A percentile compares a stretch with the other conserved stretches of the same genome.
phyloP scores from a whole-genome alignment of 176 grass and related monocot species.

The Oryza officinalis region DNA sequence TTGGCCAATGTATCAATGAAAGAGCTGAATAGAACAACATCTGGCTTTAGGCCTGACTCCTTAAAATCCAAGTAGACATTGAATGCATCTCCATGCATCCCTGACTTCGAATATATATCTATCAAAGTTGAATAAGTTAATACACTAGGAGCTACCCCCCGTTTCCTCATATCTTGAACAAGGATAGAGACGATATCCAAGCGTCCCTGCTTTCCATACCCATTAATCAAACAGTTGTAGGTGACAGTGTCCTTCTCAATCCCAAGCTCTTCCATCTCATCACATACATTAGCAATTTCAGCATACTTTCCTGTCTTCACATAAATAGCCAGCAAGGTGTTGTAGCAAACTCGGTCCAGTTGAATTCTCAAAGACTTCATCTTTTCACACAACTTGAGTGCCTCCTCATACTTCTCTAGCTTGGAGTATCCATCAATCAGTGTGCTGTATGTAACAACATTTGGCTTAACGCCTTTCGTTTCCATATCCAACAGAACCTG shows the following conservation, averaged over 20 bases:
- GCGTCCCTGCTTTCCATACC: slow-evolving; percentile 91
- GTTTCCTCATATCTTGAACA: slow-evolving; percentile 89
- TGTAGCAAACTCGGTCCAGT: slow-evolving; percentile 92
- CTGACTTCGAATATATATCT: slow-evolving; percentile 95
- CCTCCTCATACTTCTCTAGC: slow-evolving; percentile 88
- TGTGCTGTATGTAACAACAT: slow-evolving; percentile 98
- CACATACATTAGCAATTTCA: slow-evolving; percentile 76
- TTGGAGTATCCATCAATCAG: slow-evolving; percentile 96
- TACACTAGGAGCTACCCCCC: slow-evolving; percentile 69
- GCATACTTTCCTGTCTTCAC: slow-evolving; percentile 81
- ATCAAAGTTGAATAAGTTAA: slow-evolving; percentile 96
- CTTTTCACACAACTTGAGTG: slow-evolving; percentile 71
- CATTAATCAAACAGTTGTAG: slow-evolving; percentile 97
- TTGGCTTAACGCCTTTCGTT: slow-evolving; percentile 64
- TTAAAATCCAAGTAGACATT: slow-evolving; percentile 96
- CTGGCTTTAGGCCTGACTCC: slow-evolving; percentile 86
- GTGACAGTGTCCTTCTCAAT: slow-evolving; percentile 95
- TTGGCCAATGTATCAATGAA: slow-evolving; percentile 98
- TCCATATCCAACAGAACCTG: slow-evolving; percentile 82
- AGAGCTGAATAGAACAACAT: slow-evolving; percentile 97
- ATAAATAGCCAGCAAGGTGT: slow-evolving; percentile 89
- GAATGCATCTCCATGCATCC: slow-evolving; percentile 94
- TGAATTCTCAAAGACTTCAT: slow-evolving; percentile 81
- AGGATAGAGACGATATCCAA: slow-evolving; percentile 80
- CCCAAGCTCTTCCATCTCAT: slow-evolving; percentile 80